Evolutionary conservation across 495 filamentous ascomycete species (phyloP).

Genomic region (Daldinia loculata): DNA sequence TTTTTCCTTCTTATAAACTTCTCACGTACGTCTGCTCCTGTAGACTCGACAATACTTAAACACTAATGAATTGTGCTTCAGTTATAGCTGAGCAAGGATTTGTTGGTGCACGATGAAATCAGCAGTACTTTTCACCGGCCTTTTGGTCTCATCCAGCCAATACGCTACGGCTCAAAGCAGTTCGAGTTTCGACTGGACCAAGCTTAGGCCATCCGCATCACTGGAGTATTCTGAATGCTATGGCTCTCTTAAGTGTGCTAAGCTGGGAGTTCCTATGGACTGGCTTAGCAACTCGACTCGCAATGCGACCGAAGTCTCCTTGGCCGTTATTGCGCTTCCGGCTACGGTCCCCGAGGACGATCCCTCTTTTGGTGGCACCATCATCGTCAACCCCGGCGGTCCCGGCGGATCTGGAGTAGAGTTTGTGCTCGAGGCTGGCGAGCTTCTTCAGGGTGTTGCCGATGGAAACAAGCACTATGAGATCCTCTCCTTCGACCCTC

Average conservation of each 20-base stretch:
- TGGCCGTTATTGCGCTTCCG: constrained; percentile 34
- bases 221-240: constrained; percentile 37
- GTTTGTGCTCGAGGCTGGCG: constrained; percentile 39
- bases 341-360: constrained; percentile 34
- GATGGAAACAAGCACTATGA: constrained; percentile 45
- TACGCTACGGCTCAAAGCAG: constrained; percentile 3
- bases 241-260: constrained; percentile 28
- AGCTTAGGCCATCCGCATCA: constrained; percentile 31
- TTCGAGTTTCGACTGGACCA: constrained; percentile 33
- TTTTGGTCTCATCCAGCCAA: constrained; percentile 12
- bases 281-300: constrained; percentile 30
- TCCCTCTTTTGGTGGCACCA: constrained; percentile 39
- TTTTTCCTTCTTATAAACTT: not conserved
- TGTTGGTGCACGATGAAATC: not conserved
- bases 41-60: not conserved
- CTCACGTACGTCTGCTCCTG: not conserved
- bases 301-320: constrained; percentile 18
- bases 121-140: not conserved
- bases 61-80: not conserved
- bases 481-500: constrained; percentile 57
- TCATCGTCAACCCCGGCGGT: constrained; percentile 39
- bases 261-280: constrained; percentile 37
- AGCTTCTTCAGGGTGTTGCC: constrained; percentile 19
- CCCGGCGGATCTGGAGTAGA: constrained; percentile 41
- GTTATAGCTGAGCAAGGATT: not conserved